Evolutionary conservation across 129 eudicot species (phyloP), one percentile per base, ranked within the genome.

Genomic region (Flaveria robusta): DNA sequence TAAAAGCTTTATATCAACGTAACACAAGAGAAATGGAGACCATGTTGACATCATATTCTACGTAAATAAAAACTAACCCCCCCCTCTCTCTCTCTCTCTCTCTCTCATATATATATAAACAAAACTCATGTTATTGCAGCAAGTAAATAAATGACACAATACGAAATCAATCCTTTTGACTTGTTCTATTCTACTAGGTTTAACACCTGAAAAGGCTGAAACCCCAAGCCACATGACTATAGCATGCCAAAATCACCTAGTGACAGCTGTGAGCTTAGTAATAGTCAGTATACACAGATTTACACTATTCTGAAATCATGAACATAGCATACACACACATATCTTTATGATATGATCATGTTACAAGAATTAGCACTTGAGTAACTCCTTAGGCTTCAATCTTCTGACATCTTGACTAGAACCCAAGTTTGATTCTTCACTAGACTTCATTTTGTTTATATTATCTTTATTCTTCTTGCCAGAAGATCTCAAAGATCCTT

Each of bases 401-500:
- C 42, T 66, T 73, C 72, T 23, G 9, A 37, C 42, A 68, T 70
- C 83, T 58, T 78, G 68, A 23, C 68, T 43, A 18, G 82, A 71
- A 41, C 66, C 52, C 70, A 67, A 18, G 19, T 65, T 80, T 49
- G 18, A 55, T 16, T 65, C 42, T 60, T 70, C 74, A 64, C 42
- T 66, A 0, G 13, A 58, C 66, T 69, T 76, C 16, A 14, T 72
- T 64, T 80, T 39, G 51, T 47, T 74, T 62, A 73, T 81, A 41
- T 29, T 50, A 13, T n/a, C 62, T 68, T 80, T 83, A 77, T 82
- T 92, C 72, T 75, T 85, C 87, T 85, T 93, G 78, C 87, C 89
- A 6, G 87, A 83, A 77, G 97, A 87, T 79, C 91, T 87, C 83
- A 93, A 66, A 75, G 86, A 67, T 76, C 96, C 98, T 84, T 93